These are phyloP conservation scores for Candida freyschussii DNA, from an alignment of 1,139 yeast species.

Conservation along the genomic window DNA sequence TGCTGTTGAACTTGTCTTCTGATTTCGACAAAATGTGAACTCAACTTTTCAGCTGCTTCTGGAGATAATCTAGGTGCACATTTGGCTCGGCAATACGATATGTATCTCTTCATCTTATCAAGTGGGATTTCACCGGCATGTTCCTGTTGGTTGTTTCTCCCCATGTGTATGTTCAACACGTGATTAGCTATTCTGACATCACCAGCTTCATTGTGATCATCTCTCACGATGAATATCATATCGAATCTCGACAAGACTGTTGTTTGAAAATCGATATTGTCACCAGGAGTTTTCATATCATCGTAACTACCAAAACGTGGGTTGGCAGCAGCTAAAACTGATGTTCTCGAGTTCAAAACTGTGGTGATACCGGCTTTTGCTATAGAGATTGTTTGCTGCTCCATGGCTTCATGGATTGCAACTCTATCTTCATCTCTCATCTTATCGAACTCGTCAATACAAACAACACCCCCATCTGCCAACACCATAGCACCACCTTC, in stretches of 20 bases:
- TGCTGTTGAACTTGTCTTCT: slow-evolving; percentile 77
- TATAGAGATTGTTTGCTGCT: slow-evolving; percentile 97
- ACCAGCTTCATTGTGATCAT: slow-evolving; percentile 81
- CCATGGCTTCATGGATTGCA: slow-evolving; percentile 99
- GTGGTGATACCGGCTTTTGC: slow-evolving; percentile 99
- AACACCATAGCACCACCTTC: slow-evolving; percentile 99
- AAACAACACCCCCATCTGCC: slow-evolving; percentile 98
- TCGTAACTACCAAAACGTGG: slow-evolving; percentile 96
- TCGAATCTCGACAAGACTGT: slow-evolving; percentile 96
- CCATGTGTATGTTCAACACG: slow-evolving; percentile 93
- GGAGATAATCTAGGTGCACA: slow-evolving; percentile 92
- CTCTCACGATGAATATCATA: slow-evolving; percentile 96
- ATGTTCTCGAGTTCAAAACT: slow-evolving; percentile 88
- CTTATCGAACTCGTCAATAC: slow-evolving; percentile 98
- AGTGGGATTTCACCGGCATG: slow-evolving; percentile 87
- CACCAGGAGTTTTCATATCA: slow-evolving; percentile 95
- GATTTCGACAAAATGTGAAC: slow-evolving; percentile 92
- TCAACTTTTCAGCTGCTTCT: slow-evolving; percentile 85
- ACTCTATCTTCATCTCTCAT: slow-evolving; percentile 99
- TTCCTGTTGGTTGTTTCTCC: slow-evolving; percentile 43
- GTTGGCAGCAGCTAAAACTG: slow-evolving; percentile 96
- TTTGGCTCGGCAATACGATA: slow-evolving; percentile 80
- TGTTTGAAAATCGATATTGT: slow-evolving; percentile 95
- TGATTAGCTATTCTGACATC: slow-evolving; percentile 92
- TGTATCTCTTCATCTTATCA: slow-evolving; percentile 85